These are phyloP conservation scores for Gaultheria prostrata DNA, from an alignment of 148 eudicot genomes.

Conservation along the genomic window DNA sequence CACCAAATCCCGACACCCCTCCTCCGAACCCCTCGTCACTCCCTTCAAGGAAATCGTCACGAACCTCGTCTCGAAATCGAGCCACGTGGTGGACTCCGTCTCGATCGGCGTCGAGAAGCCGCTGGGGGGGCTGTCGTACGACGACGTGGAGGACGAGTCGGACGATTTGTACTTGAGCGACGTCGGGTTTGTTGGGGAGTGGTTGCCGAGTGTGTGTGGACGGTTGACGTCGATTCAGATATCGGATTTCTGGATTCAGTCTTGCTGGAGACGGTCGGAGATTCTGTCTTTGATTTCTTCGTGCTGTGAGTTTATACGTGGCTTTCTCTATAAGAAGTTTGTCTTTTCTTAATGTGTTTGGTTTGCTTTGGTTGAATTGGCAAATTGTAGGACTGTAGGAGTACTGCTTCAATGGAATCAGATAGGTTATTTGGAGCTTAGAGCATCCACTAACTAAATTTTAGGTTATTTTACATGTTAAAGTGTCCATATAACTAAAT, in stretches of 20 bases:
- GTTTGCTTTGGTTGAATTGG: background rate
- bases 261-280: slow-evolving; percentile 54
- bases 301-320: slow-evolving; percentile 37
- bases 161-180: slow-evolving; percentile 54
- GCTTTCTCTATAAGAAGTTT: background rate
- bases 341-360: background rate
- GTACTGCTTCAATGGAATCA: background rate
- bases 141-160: slow-evolving; percentile 48
- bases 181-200: slow-evolving; percentile 30
- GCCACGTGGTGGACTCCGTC: slow-evolving; percentile 39
- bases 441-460: too few species aligned
- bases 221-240: slow-evolving; percentile 35
- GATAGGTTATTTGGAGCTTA: background rate
- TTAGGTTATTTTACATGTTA: too few species aligned
- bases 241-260: slow-evolving; percentile 62
- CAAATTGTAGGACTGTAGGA: background rate
- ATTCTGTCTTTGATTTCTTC: slow-evolving; percentile 48
- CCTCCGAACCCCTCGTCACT: slow-evolving; percentile 15
- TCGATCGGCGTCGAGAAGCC: slow-evolving; percentile 55
- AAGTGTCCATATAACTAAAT: too few species aligned
- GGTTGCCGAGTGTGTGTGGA: slow-evolving; percentile 37
- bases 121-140: slow-evolving; percentile 29
- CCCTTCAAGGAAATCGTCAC: slow-evolving; percentile 47
- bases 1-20: slow-evolving; percentile 38
- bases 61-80: slow-evolving; percentile 15